Percentiles rank a stretch among this genome's conserved stretches.
phyloP scores from a whole-genome alignment of 2,329 filamentous ascomycete species.

The Paraphaeosphaeria minitans region DNA sequence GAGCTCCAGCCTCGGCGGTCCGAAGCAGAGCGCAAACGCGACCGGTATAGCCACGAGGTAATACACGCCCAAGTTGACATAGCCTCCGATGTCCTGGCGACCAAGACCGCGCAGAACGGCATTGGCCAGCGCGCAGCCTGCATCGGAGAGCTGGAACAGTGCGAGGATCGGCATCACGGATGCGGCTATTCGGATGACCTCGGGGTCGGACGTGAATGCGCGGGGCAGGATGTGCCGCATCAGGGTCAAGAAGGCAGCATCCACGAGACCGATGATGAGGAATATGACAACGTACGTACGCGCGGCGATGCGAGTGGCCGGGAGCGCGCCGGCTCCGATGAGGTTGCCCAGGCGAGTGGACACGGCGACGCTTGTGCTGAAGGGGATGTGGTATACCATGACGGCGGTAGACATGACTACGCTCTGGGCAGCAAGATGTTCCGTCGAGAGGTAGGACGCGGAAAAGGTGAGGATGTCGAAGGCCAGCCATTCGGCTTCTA shows the following conservation, averaged over 20 bases:
- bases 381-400: constrained; percentile 49
- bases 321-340: constrained; percentile 44
- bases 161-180: constrained; percentile 44
- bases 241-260: constrained; percentile 39
- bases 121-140: constrained; percentile 44
- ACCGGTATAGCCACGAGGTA: constrained; percentile 47
- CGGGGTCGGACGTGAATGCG: constrained; percentile 43
- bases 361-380: constrained; percentile 42
- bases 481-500: constrained; percentile 66
- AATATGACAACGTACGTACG: constrained; percentile 41
- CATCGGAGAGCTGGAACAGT: constrained; percentile 47
- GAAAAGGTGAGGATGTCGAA: constrained; percentile 66
- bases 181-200: constrained; percentile 41
- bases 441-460: constrained; percentile 77
- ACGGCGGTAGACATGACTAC: constrained; percentile 44
- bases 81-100: constrained; percentile 47
- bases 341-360: constrained; percentile 48
- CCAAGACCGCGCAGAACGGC: constrained; percentile 46
- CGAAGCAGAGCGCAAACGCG: constrained; percentile 44
- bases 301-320: constrained; percentile 41
- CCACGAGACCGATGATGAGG: constrained; percentile 41
- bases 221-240: constrained; percentile 39
- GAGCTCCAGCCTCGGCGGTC: constrained; percentile 40
- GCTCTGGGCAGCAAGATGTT: constrained; percentile 79
- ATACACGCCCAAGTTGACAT: constrained; percentile 46